Conservation (phyloP, 2,329 filamentous ascomycete species). For the Pseudodiploospora longispora region DNA sequence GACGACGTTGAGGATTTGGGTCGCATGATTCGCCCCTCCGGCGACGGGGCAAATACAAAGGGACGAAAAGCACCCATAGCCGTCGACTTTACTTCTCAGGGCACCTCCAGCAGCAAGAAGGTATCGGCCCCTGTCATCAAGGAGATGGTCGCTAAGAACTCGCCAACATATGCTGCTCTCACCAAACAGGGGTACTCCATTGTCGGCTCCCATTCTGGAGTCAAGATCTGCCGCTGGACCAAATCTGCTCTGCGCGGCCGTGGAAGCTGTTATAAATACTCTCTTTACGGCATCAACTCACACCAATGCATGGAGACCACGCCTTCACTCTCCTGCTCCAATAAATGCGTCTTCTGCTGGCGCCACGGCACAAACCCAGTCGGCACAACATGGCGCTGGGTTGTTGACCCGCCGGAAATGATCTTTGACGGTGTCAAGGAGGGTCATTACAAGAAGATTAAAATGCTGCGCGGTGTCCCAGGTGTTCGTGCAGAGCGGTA, state of each 20-base stretch:
- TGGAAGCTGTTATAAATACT: slow-evolving; percentile 95
- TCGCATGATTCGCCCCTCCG: slow-evolving; percentile 48
- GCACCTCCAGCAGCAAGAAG: slow-evolving; percentile 39
- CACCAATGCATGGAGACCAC: slow-evolving; percentile 99
- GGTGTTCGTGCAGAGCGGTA: slow-evolving; percentile 89
- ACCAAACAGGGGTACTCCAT: slow-evolving; percentile 97
- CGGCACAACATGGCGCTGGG: slow-evolving; percentile 93
- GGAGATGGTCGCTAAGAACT: slow-evolving; percentile 89
- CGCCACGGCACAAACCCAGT: slow-evolving; percentile 95
- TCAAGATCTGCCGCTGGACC: slow-evolving; percentile 98
- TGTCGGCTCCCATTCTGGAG: slow-evolving; percentile 88
- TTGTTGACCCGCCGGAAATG: slow-evolving; percentile 80
- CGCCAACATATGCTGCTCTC: slow-evolving; percentile 78
- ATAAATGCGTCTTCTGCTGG: slow-evolving; percentile 99
- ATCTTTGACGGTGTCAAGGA: slow-evolving; percentile 88
- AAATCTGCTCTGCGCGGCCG: slow-evolving; percentile 91
- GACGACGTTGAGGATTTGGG: slow-evolving; percentile 83
- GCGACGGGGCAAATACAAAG: slow-evolving; percentile 21
- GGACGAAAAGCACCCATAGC: slow-evolving; percentile 48
- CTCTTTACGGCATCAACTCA: slow-evolving; percentile 92
- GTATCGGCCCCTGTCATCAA: slow-evolving; percentile 47
- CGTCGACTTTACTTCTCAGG: slow-evolving; percentile 78
- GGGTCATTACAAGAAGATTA: slow-evolving; percentile 94
- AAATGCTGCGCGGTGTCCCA: slow-evolving; percentile 89
- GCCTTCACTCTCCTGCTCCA: slow-evolving; percentile 88